Evolutionary conservation across 2,329 filamentous ascomycete species (phyloP), one percentile per base, ranked within the genome.

Genomic region (Aspergillus sp.): DNA sequence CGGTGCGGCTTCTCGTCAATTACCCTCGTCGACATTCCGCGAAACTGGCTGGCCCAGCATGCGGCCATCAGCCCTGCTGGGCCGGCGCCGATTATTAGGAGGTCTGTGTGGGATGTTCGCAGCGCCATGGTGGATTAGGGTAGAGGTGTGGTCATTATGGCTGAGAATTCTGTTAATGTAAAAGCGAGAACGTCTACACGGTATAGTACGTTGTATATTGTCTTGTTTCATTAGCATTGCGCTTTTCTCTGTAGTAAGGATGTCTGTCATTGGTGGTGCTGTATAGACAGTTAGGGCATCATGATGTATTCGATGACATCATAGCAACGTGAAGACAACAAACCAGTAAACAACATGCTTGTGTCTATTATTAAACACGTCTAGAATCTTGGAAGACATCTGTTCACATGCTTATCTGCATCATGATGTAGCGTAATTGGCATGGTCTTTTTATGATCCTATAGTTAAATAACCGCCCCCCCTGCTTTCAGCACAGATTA

Each of bases 1-100:
- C 52, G 60, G 3, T 49, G 27, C 2, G 27, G 11, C 23, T 68
- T 63, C 40, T 59, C 31, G 6, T 70, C 67, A 21, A 69, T 64
- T 2, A 69, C 62, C 1, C 62, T 55, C 0, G 62, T 63, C 5
- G 47, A 57, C 23, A 69, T 63, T 3, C 52, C 44, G 4, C 49
- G 9, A 9, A 31, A 61, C 19, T 61, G 61, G 3, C 64, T 41
- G n/a, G 59, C 56, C 64, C 59, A 66, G 45, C 45, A 53, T 3
- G 63, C 62, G 15, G 63, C 60, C 58, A 61, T 59, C 4, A 65
- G 60, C 4, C 62, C 56, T 15, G 56, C 56, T 4, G 56, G 56
- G 40, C 51, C 51, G 6, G 51, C 51, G 41, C 51, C 51, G 14
- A 53, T 53, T 5, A 53, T 46, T 3, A 53, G 46, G 2, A 58